Evolutionary conservation across 2,329 filamentous ascomycete species (phyloP).

Genomic region (Geoglossum cookeanum): DNA sequence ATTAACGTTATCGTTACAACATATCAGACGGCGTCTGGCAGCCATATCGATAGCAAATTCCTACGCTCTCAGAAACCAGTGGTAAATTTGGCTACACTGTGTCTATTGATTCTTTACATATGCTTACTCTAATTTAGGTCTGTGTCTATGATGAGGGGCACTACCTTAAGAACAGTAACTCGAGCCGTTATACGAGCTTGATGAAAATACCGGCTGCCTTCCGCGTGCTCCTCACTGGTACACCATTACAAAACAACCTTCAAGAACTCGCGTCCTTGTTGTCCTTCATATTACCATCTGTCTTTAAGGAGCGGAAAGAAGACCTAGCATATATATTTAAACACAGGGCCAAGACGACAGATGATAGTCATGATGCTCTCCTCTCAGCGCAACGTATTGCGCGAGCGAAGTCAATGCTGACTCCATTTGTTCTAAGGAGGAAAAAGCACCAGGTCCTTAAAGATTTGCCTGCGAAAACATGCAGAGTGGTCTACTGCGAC

Average conservation of each 20-base stretch:
- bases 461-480: conserved; percentile 64
- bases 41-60: conserved; percentile 41
- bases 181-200: conserved; percentile 62
- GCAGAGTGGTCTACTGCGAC: conserved; percentile 61
- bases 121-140: conserved; percentile 24
- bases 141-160: conserved; percentile 90
- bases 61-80: conserved; percentile 36
- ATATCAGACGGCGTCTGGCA: conserved; percentile 43
- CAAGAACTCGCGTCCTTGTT: conserved; percentile 80
- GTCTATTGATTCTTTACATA: not conserved
- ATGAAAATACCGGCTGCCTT: conserved; percentile 63
- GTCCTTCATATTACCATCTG: conserved; percentile 76
- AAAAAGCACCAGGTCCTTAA: conserved; percentile 82
- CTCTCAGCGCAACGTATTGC: conserved; percentile 74
- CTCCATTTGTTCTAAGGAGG: conserved; percentile 82
- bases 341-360: conserved; percentile 70
- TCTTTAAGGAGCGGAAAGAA: conserved; percentile 61
- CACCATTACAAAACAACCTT: conserved; percentile 85
- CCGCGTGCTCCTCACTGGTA: conserved; percentile 73
- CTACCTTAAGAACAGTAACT: conserved; percentile 73
- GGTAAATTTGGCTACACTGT: conserved; percentile 15
- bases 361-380: conserved; percentile 58
- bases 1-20: conserved; percentile 56
- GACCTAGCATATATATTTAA: conserved; percentile 78
- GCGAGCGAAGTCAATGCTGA: conserved; percentile 76